phyloP scores from a whole-genome alignment of 805 yeast genomes.

The Starmerella vaccinii region DNA sequence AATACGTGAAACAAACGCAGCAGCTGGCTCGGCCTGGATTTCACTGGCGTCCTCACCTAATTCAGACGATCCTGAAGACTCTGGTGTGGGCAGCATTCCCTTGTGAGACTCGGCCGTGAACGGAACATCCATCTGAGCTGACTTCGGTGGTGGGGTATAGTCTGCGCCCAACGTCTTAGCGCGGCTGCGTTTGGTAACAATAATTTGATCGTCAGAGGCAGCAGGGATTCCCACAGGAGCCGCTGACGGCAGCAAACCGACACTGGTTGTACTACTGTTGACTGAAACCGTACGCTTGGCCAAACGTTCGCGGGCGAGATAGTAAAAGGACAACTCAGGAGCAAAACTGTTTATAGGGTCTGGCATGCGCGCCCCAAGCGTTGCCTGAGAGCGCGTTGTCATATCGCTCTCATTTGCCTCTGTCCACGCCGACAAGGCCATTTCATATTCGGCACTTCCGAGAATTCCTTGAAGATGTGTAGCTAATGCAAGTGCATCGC shows the following conservation, averaged over 20 bases:
- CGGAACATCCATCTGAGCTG: background rate
- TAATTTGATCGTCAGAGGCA: constrained; percentile 5
- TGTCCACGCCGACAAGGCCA: constrained; percentile 55
- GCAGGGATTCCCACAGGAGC: background rate
- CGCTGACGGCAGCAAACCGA: background rate
- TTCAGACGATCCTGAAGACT: background rate
- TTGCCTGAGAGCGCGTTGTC: background rate
- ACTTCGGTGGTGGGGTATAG: constrained; percentile 7
- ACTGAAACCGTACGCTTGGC: constrained; percentile 34
- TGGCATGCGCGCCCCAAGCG: constrained; percentile 3
- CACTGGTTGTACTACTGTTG: background rate
- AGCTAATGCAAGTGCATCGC: constrained; percentile 47
- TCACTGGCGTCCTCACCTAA: background rate
- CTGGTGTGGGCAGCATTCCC: background rate
- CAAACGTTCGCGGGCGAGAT: constrained; percentile 73
- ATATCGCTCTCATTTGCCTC: constrained; percentile 14
- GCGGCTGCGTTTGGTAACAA: constrained; percentile 11
- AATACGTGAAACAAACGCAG: constrained; percentile 11
- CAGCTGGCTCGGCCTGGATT: background rate
- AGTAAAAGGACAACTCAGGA: constrained; percentile 80
- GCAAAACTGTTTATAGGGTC: constrained; percentile 79
- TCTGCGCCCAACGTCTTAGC: constrained; percentile 19
- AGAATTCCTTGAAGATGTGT: constrained; percentile 47
- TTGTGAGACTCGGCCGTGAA: background rate
- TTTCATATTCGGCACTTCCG: constrained; percentile 53